phyloP scores from a whole-genome alignment of 2,329 filamentous ascomycete species.

The Xylariales sp. region DNA sequence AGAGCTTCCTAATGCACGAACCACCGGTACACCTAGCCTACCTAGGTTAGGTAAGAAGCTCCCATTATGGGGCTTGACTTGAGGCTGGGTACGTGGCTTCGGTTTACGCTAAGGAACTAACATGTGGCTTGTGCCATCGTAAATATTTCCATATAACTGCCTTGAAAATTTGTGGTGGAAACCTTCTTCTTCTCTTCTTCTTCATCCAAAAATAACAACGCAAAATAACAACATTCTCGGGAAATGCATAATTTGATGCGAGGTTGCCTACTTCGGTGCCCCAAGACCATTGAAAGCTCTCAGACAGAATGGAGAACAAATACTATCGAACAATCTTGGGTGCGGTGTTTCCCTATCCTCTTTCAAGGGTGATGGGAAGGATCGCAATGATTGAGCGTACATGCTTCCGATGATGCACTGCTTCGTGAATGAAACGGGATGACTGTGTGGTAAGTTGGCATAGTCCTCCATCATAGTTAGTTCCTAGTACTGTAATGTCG shows the following conservation, averaged over 20 bases:
- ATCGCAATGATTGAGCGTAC: constrained; percentile 71
- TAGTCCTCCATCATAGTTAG: neutral
- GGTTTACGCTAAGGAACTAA: neutral
- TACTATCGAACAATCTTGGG: constrained; percentile 67
- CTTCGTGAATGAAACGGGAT: neutral
- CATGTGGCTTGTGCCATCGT: constrained; percentile 35
- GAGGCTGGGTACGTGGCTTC: constrained; percentile 14
- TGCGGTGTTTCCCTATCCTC: constrained; percentile 64
- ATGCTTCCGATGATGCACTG: constrained; percentile 46
- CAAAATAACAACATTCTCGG: constrained; percentile 61
- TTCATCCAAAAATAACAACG: constrained; percentile 59
- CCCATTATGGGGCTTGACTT: neutral
- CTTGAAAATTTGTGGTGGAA: constrained; percentile 22
- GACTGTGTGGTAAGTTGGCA: neutral
- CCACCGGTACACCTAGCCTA: too few species aligned
- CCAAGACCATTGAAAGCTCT: constrained; percentile 63
- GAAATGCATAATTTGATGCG: constrained; percentile 57
- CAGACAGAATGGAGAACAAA: constrained; percentile 65
- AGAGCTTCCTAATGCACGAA: too few species aligned
- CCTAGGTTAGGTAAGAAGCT: too few species aligned
- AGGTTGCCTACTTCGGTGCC: constrained; percentile 57
- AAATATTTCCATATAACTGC: constrained; percentile 25
- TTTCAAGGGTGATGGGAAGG: constrained; percentile 59
- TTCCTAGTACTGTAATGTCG: neutral
- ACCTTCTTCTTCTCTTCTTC: constrained; percentile 44